Conservation (phyloP, 1,139 yeast species). For the Nakaseomyces sp. region DNA sequence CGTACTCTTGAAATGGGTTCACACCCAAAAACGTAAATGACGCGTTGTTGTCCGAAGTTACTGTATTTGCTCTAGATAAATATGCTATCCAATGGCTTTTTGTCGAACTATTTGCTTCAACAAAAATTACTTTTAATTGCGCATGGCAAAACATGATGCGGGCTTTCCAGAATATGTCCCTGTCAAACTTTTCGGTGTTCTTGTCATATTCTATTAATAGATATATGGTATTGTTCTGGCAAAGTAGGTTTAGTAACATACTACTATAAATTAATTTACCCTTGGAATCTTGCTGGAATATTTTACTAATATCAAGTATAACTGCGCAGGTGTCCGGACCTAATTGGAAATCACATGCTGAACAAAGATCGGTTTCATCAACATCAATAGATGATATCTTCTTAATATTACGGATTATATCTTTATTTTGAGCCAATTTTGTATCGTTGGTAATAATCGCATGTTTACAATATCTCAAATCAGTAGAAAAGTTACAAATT, state of each 20-base stretch:
- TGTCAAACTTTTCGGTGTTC: constrained; percentile 12
- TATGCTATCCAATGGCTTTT: background rate
- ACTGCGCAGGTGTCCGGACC: constrained; percentile 15
- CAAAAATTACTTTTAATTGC: constrained; percentile 11
- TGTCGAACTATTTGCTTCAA: background rate
- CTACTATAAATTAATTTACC: constrained; percentile 12
- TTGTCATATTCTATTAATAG: constrained; percentile 15
- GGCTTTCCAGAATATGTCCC: constrained; percentile 22
- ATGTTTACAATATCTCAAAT: background rate
- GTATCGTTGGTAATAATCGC: constrained; percentile 13
- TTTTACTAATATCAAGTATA: constrained; percentile 13
- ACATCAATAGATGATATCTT: constrained; percentile 2
- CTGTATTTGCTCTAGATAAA: background rate
- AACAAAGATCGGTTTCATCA: background rate
- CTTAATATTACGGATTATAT: constrained; percentile 12
- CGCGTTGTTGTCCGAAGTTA: constrained; percentile 9
- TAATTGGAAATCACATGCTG: constrained; percentile 17
- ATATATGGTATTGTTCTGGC: constrained; percentile 14
- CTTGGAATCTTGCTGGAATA: constrained; percentile 14
- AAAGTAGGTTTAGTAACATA: constrained; percentile 7
- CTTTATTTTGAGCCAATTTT: constrained; percentile 6
- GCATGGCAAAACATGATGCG: constrained; percentile 12
- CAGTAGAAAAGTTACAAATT: background rate
- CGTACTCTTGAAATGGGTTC: background rate
- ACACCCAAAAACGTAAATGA: constrained; percentile 2